Evolutionary conservation across 2,329 filamentous ascomycete species (phyloP), one percentile per base, ranked within the genome.

Genomic region (Magnaporthiopsis rhizophila): DNA sequence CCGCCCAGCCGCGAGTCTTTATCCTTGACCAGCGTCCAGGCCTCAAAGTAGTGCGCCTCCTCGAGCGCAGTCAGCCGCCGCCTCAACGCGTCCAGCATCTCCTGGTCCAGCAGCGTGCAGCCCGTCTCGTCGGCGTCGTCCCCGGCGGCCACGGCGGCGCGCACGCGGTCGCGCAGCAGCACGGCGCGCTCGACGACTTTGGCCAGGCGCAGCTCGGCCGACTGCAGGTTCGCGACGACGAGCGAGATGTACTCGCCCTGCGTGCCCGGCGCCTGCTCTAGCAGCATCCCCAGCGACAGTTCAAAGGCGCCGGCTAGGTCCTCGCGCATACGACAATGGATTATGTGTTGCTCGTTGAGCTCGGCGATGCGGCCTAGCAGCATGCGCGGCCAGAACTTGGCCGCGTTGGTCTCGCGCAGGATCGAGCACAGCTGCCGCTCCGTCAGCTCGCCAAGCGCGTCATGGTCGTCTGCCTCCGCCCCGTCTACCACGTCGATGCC

Each of bases 301-400:
- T 58, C 56, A 28, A 58, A 58, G 2, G 56, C 56, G 56, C n/a
- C 56, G n/a, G 11, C n/a, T 2, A 58, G 26, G 56, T 58, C 56
- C 56, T 58, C n/a, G n/a, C 56, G 56, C 56, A 58, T 58, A 9
- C 26, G 56, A 2, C 26, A 15, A 9, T 58, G n/a, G 2, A 58
- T n/a, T 1, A 58, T 24, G 56, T 11, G n/a, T 13, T 58, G n/a
- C 9, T 58, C 56, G n/a, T 12, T 58, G 2, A 58, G 56, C 26
- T 24, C 26, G 56, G 56, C n/a, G 56, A 58, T 58, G 56, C 21
- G 56, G n/a, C 56, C 56, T 9, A 24, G 56, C 56, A 58, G n/a
- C 56, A 58, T 58, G 56, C 56, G 56, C 56, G 56, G 56, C 56
- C 56, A 58, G 56, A 58, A 58, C 56, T 58, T 58, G n/a, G n/a